A percentile compares a stretch with the other conserved stretches of the same genome.
These are phyloP conservation scores for Tetrapisispora iriomotensis DNA, from an alignment of 805 yeast genomes.

Conservation along the genomic window DNA sequence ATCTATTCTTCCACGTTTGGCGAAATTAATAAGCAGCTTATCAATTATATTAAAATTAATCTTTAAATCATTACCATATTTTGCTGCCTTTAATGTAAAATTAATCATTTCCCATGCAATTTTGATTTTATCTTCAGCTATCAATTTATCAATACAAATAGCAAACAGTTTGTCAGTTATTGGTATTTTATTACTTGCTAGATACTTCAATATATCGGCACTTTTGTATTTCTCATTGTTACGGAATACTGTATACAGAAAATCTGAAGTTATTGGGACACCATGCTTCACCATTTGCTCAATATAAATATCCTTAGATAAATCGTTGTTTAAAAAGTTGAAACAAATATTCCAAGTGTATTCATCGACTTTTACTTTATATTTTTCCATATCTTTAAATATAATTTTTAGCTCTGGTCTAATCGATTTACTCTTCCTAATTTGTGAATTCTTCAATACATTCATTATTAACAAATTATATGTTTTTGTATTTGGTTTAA, in stretches of 20 bases:
- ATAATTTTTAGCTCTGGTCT: constrained; percentile 22
- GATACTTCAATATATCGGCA: constrained; percentile 16
- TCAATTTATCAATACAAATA: constrained; percentile 19
- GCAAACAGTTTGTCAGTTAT: constrained; percentile 19
- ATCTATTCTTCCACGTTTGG: constrained; percentile 30
- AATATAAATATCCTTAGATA: constrained; percentile 26
- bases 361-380: constrained; percentile 26
- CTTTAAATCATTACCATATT: constrained; percentile 5
- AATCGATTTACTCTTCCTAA: constrained; percentile 21
- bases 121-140: constrained; percentile 21
- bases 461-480: constrained; percentile 32
- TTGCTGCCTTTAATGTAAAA: constrained; percentile 7
- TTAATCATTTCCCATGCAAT: constrained; percentile 26
- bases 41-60: constrained; percentile 17
- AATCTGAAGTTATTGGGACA: constrained; percentile 26
- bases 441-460: constrained; percentile 21
- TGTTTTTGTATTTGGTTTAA: constrained; percentile 31
- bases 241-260: constrained; percentile 21
- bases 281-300: constrained; percentile 25
- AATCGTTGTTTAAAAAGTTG: constrained; percentile 27
- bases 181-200: constrained; percentile 19
- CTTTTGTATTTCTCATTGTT: constrained; percentile 12
- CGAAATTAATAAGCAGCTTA: constrained; percentile 24
- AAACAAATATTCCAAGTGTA: constrained; percentile 33
- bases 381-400: constrained; percentile 26